Base-by-base conservation (phyloP, 805 yeast species). In the Priceomyces fermenticarens region DNA sequence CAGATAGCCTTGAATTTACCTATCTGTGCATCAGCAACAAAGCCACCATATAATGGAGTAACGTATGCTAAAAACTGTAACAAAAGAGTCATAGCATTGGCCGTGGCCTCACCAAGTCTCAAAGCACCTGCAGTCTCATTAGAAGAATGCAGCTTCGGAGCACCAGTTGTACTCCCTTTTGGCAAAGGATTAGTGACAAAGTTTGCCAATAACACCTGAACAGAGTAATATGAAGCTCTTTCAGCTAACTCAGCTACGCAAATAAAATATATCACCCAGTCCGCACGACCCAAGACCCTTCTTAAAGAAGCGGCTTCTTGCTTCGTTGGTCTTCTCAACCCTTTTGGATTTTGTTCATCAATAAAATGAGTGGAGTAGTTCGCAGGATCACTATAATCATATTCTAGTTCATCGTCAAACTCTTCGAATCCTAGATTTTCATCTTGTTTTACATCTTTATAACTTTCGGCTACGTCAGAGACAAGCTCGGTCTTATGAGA, bases 101-200 rank as follows among this genome's bases (percentile, higher is more conserved):
- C 72, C 10, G 69, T 57, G 47, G 62, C 63, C 38, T 72, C 58
- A 41, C 80, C 80, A 48, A 65, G 47, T 32, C 60, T 67, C 37
- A 76, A 64, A 10, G 81, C 81, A 55, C 81, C 81, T 12, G 81
- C 77, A 43, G 61, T 59, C 30, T 60, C 68, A 28, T 64, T 45
- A 43, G 53, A 62, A 9, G 54, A 40, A 15, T 49, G 57, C 12
- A 53, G 48, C n/a, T 50, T 38, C 2, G 71, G 63, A 14, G 73
- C 70, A 44, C 75, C 74, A 35, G 77, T 73, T 17, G 70, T 69
- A 12, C 76, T 71, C 34, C 74, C 73, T 29, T 53, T 55, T 10
- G 81, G 80, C 35, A 75, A 57, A n/a, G 77, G 75, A 58, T 78
- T 65, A 59, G 71, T 75, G 41, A 75, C 67, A 48, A 75, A 75